A percentile compares a stretch with the other conserved stretches of the same genome.
These are phyloP conservation scores for Thraustotheca clavata DNA, from an alignment of 352 stramenopile species.

Conservation along the genomic window DNA sequence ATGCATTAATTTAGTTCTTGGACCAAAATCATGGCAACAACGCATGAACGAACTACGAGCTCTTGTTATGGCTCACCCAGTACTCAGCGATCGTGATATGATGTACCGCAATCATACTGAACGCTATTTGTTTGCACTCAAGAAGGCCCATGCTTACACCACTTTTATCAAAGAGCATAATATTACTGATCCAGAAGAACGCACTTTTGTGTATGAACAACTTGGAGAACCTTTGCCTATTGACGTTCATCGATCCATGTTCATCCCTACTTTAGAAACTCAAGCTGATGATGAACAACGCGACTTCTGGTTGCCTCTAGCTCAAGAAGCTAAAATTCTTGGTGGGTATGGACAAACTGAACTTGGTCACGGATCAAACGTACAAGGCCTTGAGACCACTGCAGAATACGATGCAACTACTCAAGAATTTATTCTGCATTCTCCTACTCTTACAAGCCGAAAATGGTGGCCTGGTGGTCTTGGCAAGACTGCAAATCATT, in stretches of 20 bases:
- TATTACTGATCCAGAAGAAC: conserved; percentile 28
- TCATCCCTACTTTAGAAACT: conserved; percentile 60
- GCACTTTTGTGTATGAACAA: conserved; percentile 32
- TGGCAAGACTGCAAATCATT: conserved; percentile 85
- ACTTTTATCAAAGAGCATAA: conserved; percentile 29
- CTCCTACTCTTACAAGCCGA: conserved; percentile 87
- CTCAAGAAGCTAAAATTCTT: conserved; percentile 51
- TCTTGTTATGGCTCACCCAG: conserved; percentile 31
- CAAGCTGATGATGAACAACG: conserved; percentile 51
- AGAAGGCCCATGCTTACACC: conserved; percentile 36
- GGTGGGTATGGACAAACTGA: conserved; percentile 95
- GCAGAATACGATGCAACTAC: conserved; percentile 83
- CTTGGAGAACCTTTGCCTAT: conserved; percentile 39
- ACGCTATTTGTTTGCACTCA: conserved; percentile 29
- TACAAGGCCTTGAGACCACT: conserved; percentile 86
- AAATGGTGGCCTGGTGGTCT: conserved; percentile 96
- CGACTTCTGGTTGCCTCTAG: conserved; percentile 52
- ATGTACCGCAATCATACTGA: conserved; percentile 39
- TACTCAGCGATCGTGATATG: conserved; percentile 38
- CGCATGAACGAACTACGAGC: conserved; percentile 34
- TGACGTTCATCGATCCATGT: conserved; percentile 57
- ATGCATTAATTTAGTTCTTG: conserved; percentile 32
- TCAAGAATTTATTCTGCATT: conserved; percentile 92
- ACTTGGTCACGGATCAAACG: conserved; percentile 91
- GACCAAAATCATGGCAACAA: conserved; percentile 27